Base-by-base conservation (phyloP, 345 rosid species). In the Salix caprea region DNA sequence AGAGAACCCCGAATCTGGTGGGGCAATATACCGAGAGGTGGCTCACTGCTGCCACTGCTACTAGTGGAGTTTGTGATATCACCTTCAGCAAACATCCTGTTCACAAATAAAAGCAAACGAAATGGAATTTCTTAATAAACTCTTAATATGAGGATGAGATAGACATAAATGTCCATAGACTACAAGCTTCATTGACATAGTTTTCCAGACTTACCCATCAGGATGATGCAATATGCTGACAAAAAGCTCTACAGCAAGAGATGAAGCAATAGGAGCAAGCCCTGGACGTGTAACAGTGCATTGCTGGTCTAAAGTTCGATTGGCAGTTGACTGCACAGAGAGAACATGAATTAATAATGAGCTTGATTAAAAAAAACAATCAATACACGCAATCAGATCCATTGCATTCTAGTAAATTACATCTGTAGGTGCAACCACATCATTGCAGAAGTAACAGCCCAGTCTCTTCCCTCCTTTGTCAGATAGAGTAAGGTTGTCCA, bases 241-340 rank as follows among this genome's bases (percentile, higher is more conserved):
- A 72, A 93, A 87, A 78, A 96, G 95, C 80, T 96, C 98, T 79
- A 88, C 97, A 0, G 97, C 95, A 30, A 96, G 88, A 70, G 97
- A 90, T 7, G 98, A 92, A 82, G 99, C 97, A 67, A 92, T 96
- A 42, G 99, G 97, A 72, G 99, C 98, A 74, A 91, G 84, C 52
- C 97, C 99, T 4, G 99, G 99, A 50, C 97, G 94, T 70, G 97
- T 93, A 82, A 96, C 99, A 39, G 99, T 93, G 82, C 99, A 96
- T 79, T 96, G 98, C 80, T 93, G 99, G 88, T 96, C 98, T 78
- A 96, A 87, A 67, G 94, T 93, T 75, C 94, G 95, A 80, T 93
- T 93, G 15, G 96, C 88, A 82, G 93, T 93, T 75, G 99, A 96
- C 99, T 96, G 89, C 84, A 86, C 6, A 48, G 28, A 80, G 34